Evolutionary conservation across 1,284 basidiomycete genomes (phyloP), one percentile per base, ranked within the genome.

Genomic region (Phylloporus gajari): DNA sequence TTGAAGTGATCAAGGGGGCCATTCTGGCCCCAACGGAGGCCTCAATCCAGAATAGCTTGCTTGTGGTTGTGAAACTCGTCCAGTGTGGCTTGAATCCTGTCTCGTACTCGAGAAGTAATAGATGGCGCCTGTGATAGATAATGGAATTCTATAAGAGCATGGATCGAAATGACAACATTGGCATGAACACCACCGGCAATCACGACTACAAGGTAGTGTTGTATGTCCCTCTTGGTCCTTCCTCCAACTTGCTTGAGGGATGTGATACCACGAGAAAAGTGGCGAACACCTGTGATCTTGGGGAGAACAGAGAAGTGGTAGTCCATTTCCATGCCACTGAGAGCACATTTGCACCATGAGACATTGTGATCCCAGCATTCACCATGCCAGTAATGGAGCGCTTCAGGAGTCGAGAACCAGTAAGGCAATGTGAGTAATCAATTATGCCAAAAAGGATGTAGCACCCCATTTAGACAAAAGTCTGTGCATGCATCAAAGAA

Each of bases 1-100:
- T 51, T 51, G 48, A 51, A 51, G 21, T 56, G 53, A n/a, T 56
- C 53, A 56, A 56, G 53, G 53, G 53, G n/a, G n/a, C n/a, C n/a
- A 17, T n/a, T 30, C 25, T 25, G 11, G 15, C 53, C n/a, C 13
- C 12, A 13, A 56, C 17, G n/a, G n/a, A 56, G 27, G n/a, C 53
- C 27, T 5, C 27, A n/a, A 56, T 56, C 53, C 53, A 56, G 53
- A 27, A 56, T 56, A 9, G 53, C 53, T 56, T 56, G 53, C 53
- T 56, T 56, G 53, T 56, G 53, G 25, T 56, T 11, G 11, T 56
- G 53, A 27, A 56, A 56, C 53, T 56, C n/a, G 13, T 56, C 53
- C 53, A 56, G 25, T 30, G n/a, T n/a, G n/a, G 53, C n/a, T 17
- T 56, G 53, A 25, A 56, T 56, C 53, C 53, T 56, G n/a, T 56